Evolutionary conservation across 495 filamentous ascomycete genomes (phyloP).

Genomic region (Melanomma pulvis-pyrius): DNA sequence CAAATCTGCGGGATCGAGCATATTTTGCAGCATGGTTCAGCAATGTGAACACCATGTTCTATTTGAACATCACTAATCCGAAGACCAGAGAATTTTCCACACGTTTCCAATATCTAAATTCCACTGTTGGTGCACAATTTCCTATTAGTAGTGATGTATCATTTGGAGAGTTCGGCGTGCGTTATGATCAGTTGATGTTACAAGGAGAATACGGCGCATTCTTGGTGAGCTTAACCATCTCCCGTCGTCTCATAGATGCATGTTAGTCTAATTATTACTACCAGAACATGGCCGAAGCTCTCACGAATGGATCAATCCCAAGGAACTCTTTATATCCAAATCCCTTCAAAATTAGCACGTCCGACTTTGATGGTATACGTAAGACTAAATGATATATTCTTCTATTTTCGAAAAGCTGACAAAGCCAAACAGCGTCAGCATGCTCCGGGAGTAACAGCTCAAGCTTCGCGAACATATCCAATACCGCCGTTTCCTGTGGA

Average conservation of each 20-base stretch:
- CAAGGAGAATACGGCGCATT: neutral
- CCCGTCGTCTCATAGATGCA: neutral
- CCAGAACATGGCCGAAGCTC: neutral
- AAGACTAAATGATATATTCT: neutral
- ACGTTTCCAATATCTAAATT: constrained; percentile 47
- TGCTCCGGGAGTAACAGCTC: constrained; percentile 38
- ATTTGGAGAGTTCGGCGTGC: neutral
- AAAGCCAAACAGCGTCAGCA: constrained; percentile 24
- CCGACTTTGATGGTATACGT: constrained; percentile 32
- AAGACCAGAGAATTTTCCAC: constrained; percentile 15
- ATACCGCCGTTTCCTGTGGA: constrained; percentile 46
- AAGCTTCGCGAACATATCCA: constrained; percentile 49
- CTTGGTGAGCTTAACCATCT: neutral
- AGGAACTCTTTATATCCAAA: constrained; percentile 35
- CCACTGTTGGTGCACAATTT: constrained; percentile 39
- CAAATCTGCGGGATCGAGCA: constrained; percentile 43
- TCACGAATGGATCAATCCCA: neutral
- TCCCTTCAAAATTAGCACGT: constrained; percentile 36
- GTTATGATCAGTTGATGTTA: constrained; percentile 11
- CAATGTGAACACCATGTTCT: constrained; percentile 44
- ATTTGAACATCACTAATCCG: constrained; percentile 37
- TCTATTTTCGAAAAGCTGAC: neutral
- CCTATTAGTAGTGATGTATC: neutral
- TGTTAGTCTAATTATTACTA: neutral
- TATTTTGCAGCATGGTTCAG: constrained; percentile 52